A percentile compares a stretch with the other conserved stretches of the same genome.
Evolutionary conservation across 768 basidiomycete species (phyloP).

Genomic region (Leccinum uliginosum): DNA sequence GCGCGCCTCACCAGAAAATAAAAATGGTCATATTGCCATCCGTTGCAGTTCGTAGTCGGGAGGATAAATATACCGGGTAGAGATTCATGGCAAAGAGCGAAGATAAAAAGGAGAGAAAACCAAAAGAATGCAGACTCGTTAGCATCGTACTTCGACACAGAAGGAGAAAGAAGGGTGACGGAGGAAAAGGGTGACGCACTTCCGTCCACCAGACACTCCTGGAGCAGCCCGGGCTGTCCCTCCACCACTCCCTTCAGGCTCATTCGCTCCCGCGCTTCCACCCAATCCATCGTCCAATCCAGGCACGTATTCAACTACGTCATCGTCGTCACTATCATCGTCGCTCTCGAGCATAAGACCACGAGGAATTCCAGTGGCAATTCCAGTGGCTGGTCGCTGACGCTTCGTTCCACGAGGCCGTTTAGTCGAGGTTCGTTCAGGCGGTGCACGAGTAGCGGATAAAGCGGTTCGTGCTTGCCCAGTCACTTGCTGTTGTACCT

Average conservation of each 20-base stretch:
- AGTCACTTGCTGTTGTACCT: not conserved
- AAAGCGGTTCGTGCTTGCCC: not conserved
- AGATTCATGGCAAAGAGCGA: not conserved
- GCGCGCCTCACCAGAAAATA: slow-evolving; percentile 1
- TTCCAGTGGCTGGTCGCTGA: slow-evolving; percentile 2
- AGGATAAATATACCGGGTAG: not conserved
- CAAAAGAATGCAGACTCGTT: slow-evolving; percentile 1
- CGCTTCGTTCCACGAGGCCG: slow-evolving; percentile 23
- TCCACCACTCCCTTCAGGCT: slow-evolving; percentile 3
- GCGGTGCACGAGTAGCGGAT: not conserved
- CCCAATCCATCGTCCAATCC: slow-evolving; percentile 3
- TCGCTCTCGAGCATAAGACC: slow-evolving; percentile 20
- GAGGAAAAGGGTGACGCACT: slow-evolving; percentile 21
- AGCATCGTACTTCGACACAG: slow-evolving; percentile 4
- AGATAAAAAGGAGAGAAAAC: not conserved
- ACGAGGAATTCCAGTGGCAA: not conserved
- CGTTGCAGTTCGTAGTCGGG: not conserved
- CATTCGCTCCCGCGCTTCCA: not conserved
- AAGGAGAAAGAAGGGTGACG: not conserved
- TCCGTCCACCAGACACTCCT: slow-evolving; percentile 19
- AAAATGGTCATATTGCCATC: not conserved
- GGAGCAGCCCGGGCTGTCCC: slow-evolving; percentile 5
- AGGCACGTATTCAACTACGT: slow-evolving; percentile 20
- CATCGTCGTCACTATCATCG: slow-evolving; percentile 30
- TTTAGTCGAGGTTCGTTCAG: slow-evolving; percentile 16